Evolutionary conservation across 768 basidiomycete species (phyloP), one percentile per base, ranked within the genome.

Genomic region (Hypholoma sublateritium): DNA sequence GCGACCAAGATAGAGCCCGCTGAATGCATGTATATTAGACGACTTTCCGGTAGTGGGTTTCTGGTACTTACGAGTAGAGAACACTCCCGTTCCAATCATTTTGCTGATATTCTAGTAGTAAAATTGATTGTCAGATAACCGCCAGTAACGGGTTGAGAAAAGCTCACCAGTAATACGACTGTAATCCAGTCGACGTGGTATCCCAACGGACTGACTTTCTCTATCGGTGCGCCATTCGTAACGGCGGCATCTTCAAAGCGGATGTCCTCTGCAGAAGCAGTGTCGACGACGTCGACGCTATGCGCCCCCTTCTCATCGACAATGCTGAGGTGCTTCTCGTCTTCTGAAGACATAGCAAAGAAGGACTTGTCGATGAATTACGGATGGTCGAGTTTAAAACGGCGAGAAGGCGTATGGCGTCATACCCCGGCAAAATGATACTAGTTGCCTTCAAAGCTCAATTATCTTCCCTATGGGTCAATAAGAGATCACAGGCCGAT

Each of bases 21-120:
- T 68, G 60, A 16, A 61, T 34, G 44, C 35, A 0, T 42, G 24
- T 48, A 56, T 19, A 34, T 9, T 45, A 25, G 42, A 16, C 17
- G 21, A 21, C 2, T 21, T 34, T 48, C n/a, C 13, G 17, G 17
- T 19, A 16, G 17, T 37, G 7, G 21, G 51, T 35, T 19, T 25
- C 39, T 22, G 17, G 6, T 46, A 62, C 59, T 9, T 59, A 69
- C 68, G 69, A 17, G 66, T 71, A 22, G 70, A 67, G 57, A 73
- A 71, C 11, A 76, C 69, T 35, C 74, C 73, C 3, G 73, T 75
- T 32, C 75, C 75, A 60, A 75, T 71, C 72, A 75, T 75, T 53
- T 68, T 70, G 52, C 71, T 70, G 42, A 72, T 59, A 48, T 74
- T 74, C 72, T 72, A 50, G 21, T 2, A 17, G 41, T 2, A 43